Base-by-base conservation (phyloP, 805 yeast species). In the Yarrowia bubula region DNA sequence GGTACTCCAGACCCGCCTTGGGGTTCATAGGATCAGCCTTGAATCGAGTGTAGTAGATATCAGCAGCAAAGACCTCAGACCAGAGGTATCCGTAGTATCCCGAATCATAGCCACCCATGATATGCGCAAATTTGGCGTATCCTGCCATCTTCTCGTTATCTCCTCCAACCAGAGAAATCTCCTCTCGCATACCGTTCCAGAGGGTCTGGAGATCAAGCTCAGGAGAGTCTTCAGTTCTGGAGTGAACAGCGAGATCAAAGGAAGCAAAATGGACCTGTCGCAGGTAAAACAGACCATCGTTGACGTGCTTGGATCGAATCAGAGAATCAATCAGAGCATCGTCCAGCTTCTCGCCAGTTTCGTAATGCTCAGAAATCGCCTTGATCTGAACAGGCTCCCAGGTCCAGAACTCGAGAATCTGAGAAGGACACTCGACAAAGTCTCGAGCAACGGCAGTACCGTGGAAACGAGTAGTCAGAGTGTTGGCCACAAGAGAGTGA, bases 381-480 rank as follows among this genome's bases (percentile, higher is more conserved):
- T 79, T 81, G 68, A 90, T 78, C 74, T 85, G 86, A 43, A 80
- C 77, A 64, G 80, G 80, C 64, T 86, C 83, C 96, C 96, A 90
- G 42, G 92, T 87, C 90, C 95, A 90, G 75, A 85, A 88, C 75
- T 90, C 96, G 70, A 90, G 79, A 86, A 90, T 84, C 77, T 90
- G 96, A 1, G 96, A 90, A 32, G 96, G 97, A 66, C 93, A 90
- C 76, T 90, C 96, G 58, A 90, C 96, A 76, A 90, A 90, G 76
- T 90, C 96, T 82, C 95, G 81, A 42, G 88, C 85, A 50, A 89
- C 93, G 43, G 83, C 79, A 35, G 92, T 86, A 22, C 96, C 96
- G 72, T 85, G 88, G 76, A 89, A 90, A 68, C 87, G 80, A 1
- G 88, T 80, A 69, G 83, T 85, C 66, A 78, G 78, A 32, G 92